Percentiles rank a stretch among this genome's conserved stretches.
Conservation (phyloP, 2,329 filamentous ascomycete species). For the Microdochium bolleyi region DNA sequence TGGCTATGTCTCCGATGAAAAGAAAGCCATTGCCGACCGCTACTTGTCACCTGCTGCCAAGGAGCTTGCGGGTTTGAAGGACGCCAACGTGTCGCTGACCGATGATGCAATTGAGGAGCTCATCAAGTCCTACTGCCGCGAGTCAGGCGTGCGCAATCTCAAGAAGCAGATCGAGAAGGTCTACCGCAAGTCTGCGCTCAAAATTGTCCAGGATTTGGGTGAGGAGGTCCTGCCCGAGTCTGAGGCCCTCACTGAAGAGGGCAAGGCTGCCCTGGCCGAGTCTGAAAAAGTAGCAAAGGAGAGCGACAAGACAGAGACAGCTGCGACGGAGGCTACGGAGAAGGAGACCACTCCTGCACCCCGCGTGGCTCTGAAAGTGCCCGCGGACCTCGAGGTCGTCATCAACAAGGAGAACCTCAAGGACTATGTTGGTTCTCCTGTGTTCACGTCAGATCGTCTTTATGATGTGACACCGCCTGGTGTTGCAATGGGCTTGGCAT, state of each 20-base stretch:
- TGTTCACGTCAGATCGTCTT: constrained; percentile 91
- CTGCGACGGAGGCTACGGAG: constrained; percentile 31
- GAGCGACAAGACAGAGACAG: constrained; percentile 19
- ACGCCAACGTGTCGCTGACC: constrained; percentile 81
- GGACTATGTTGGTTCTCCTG: constrained; percentile 91
- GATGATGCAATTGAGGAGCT: constrained; percentile 89
- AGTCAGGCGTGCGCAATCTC: constrained; percentile 92
- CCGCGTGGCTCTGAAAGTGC: constrained; percentile 71
- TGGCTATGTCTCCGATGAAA: constrained; percentile 95
- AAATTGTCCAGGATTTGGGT: constrained; percentile 91
- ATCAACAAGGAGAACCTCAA: constrained; percentile 88
- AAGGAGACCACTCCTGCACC: constrained; percentile 64
- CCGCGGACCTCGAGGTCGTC: constrained; percentile 75
- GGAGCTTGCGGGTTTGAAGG: constrained; percentile 81
- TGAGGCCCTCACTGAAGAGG: constrained; percentile 76
- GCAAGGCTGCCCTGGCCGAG: constrained; percentile 68
- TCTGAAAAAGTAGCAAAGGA: constrained; percentile 58
- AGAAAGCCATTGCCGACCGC: constrained; percentile 93
- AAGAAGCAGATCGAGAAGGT: constrained; percentile 99
- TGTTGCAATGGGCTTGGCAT: constrained; percentile 95
- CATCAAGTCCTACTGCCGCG: constrained; percentile 97
- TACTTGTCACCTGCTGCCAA: constrained; percentile 94
- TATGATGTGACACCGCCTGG: constrained; percentile 91
- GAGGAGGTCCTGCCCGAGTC: constrained; percentile 76
- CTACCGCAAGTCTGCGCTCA: constrained; percentile 92